Conservation (phyloP, 1,284 basidiomycete species). For the Cronartium ribicola region DNA sequence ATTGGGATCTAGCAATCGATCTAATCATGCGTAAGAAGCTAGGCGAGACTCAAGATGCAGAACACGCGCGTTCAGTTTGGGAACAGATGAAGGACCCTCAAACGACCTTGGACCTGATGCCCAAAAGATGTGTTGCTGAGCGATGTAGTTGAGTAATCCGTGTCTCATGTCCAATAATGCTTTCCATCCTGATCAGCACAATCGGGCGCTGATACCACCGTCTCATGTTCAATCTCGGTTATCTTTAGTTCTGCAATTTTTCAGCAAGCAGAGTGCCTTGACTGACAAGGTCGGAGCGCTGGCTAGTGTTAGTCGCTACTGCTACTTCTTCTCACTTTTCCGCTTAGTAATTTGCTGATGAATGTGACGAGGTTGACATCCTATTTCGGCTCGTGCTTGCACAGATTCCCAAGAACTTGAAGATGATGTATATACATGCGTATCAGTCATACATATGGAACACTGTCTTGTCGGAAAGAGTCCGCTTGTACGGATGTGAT, state of each 20-base stretch:
- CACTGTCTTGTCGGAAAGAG: conserved; percentile 83
- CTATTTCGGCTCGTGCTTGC: conserved; percentile 13
- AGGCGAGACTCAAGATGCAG: conserved; percentile 82
- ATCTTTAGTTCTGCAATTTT: conserved; percentile 32
- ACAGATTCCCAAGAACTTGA: conserved; percentile 88
- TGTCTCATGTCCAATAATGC: neutral
- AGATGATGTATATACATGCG: conserved; percentile 96
- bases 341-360: neutral
- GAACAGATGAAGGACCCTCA: conserved; percentile 32
- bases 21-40: conserved; percentile 73
- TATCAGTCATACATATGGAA: conserved; percentile 99
- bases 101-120: conserved; percentile 32
- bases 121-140: conserved; percentile 38
- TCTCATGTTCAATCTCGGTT: neutral
- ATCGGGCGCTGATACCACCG: neutral
- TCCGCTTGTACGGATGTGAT: conserved; percentile 70
- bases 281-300: conserved; percentile 37
- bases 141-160: conserved; percentile 25
- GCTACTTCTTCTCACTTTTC: neutral
- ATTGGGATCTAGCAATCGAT: conserved; percentile 83
- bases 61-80: conserved; percentile 34
- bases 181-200: neutral
- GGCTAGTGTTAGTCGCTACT: conserved; percentile 59
- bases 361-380: neutral
- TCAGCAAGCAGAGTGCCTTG: conserved; percentile 14